These are phyloP conservation scores for Elsinoe perseae DNA, from an alignment of 2,329 filamentous ascomycete genomes.

Conservation along the genomic window DNA sequence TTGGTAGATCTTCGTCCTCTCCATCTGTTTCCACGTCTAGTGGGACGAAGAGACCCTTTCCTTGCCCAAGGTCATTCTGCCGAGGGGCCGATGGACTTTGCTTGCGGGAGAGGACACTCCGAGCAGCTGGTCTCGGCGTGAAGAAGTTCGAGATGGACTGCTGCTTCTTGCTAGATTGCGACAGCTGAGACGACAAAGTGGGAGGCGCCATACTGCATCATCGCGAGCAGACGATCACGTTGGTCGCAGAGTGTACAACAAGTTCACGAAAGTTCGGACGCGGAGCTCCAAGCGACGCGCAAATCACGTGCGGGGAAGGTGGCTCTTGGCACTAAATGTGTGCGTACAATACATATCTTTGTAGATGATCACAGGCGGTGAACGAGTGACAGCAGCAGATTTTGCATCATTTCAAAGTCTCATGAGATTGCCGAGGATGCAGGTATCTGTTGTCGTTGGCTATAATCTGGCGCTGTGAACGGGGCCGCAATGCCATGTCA, in stretches of 20 bases:
- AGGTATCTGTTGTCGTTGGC: neutral
- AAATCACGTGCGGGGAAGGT: neutral
- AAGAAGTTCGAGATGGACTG: conserved; percentile 59
- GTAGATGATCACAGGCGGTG: no score
- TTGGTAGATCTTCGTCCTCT: conserved; percentile 34
- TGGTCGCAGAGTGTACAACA: neutral
- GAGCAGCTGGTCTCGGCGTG: conserved; percentile 25
- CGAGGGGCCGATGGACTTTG: conserved; percentile 8
- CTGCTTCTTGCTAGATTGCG: conserved; percentile 55
- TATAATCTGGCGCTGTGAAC: neutral
- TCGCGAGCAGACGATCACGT: neutral
- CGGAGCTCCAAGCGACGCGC: conserved; percentile 3
- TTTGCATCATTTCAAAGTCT: no score
- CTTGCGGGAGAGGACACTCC: conserved; percentile 18
- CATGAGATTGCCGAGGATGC: neutral
- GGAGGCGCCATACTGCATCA: conserved; percentile 6
- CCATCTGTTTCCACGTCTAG: conserved; percentile 31
- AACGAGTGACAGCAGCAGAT: no score
- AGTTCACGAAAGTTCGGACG: neutral
- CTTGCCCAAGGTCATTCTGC: conserved; percentile 20
- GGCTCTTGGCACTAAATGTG: neutral
- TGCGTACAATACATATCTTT: no score
- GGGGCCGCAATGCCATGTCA: neutral
- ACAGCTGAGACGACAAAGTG: conserved; percentile 17
- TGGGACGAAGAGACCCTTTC: conserved; percentile 22